Conservation (phyloP, 176 grass and related monocot genomes). For the Oryza australiensis region DNA sequence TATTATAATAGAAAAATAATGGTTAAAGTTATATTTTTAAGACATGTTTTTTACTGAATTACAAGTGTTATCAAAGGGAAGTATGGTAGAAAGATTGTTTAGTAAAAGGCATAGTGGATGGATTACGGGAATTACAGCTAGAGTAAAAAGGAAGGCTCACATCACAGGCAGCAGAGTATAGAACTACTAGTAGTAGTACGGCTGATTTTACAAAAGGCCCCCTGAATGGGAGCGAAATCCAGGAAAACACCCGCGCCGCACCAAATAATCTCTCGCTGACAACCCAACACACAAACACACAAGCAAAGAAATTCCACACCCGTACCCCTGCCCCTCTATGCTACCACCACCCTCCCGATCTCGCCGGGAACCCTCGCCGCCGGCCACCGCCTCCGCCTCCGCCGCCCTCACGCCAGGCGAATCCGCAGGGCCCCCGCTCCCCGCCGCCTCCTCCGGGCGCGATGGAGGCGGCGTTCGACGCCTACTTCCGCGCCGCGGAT, state of each 20-base stretch:
- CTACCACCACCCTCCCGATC: slow-evolving; percentile 31
- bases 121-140: no score
- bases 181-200: no score
- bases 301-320: no score
- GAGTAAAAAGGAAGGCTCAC: no score
- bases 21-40: no score
- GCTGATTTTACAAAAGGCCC: background rate
- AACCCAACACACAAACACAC: background rate
- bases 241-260: background rate
- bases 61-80: no score
- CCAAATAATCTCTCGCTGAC: background rate
- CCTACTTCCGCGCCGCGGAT: slow-evolving; percentile 92
- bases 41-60: no score
- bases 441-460: background rate
- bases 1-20: no score
- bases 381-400: background rate
- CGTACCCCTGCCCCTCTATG: background rate
- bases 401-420: background rate
- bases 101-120: no score
- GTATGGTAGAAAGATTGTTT: no score
- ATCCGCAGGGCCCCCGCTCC: background rate
- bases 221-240: slow-evolving; percentile 10
- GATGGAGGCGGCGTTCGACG: slow-evolving; percentile 75
- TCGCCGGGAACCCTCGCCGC: slow-evolving; percentile 32
- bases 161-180: no score